Percentiles rank a stretch among this genome's conserved stretches.
Conservation (phyloP, 305 asterid genomes). For the Fraxinus xanthoxyloides region DNA sequence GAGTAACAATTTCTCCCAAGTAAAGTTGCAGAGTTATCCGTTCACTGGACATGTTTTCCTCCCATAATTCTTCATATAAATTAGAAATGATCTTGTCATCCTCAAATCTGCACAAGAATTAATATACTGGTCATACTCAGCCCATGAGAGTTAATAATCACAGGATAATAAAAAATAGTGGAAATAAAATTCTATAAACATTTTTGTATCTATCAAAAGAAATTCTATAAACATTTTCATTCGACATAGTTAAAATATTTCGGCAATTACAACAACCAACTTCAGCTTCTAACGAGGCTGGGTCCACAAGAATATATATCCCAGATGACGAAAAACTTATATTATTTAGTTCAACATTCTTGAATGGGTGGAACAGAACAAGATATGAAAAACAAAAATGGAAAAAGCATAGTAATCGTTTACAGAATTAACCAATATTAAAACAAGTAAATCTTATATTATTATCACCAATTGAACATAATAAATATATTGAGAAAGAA, state of each 20-base stretch:
- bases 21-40: constrained; percentile 80
- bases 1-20: constrained; percentile 80
- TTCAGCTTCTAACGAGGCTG: constrained; percentile 11
- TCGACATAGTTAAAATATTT: neutral
- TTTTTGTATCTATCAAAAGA: too few relatives aligned
- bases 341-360: neutral
- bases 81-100: constrained; percentile 83
- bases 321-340: constrained; percentile 7
- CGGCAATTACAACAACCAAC: constrained; percentile 7
- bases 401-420: neutral
- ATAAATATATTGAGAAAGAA: neutral
- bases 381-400: neutral
- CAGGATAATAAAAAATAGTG: constrained; percentile 14
- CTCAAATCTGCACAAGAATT: constrained; percentile 68
- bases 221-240: neutral
- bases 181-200: neutral
- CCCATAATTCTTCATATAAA: constrained; percentile 92
- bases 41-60: constrained; percentile 95
- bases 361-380: neutral
- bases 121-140: constrained; percentile 8
- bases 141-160: constrained; percentile 3
- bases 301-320: constrained; percentile 7
- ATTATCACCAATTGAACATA: neutral
- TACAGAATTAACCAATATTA: neutral
- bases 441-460: neutral